Conservation (phyloP, 108 stramenopile species). For the Stephanodiscus triporus region DNA sequence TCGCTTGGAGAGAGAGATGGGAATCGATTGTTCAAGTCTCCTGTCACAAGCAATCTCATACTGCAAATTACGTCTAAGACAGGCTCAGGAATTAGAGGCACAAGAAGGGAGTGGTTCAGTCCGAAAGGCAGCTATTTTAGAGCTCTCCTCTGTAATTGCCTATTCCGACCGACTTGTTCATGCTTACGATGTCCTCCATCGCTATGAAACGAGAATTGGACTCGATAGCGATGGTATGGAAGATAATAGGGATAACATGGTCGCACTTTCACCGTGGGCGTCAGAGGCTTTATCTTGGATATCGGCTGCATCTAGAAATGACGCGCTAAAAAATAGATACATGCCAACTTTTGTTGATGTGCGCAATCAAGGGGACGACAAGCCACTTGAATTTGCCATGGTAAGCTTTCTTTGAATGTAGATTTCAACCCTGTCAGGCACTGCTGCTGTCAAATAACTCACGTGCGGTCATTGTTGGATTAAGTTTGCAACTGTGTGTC, state of each 20-base stretch:
- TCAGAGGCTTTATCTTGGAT: slow-evolving; percentile 57
- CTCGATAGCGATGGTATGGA: slow-evolving; percentile 12
- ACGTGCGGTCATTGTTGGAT: neutral
- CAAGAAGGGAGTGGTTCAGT: slow-evolving; percentile 44
- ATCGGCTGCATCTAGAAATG: slow-evolving; percentile 39
- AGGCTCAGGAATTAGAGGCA: slow-evolving; percentile 43
- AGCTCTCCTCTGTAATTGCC: slow-evolving; percentile 61
- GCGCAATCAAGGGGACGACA: slow-evolving; percentile 14
- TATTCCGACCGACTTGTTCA: slow-evolving; percentile 51
- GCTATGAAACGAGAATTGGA: slow-evolving; percentile 54
- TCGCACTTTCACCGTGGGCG: slow-evolving; percentile 37
- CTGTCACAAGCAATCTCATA: slow-evolving; percentile 63
- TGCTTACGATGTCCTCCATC: slow-evolving; percentile 69
- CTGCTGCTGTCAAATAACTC: neutral
- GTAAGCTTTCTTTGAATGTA: neutral
- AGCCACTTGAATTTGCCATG: slow-evolving; percentile 40
- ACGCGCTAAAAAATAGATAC: slow-evolving; percentile 11
- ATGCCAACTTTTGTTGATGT: slow-evolving; percentile 11
- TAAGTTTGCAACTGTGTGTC: slow-evolving; percentile 48
- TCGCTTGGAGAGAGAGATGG: slow-evolving; percentile 68
- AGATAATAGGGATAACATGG: slow-evolving; percentile 10
- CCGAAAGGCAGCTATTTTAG: slow-evolving; percentile 30
- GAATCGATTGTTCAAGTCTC: slow-evolving; percentile 67
- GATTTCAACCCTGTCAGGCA: neutral
- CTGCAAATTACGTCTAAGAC: slow-evolving; percentile 62